Base-by-base conservation (phyloP, 495 filamentous ascomycete species). In the Daldinia childiae region DNA sequence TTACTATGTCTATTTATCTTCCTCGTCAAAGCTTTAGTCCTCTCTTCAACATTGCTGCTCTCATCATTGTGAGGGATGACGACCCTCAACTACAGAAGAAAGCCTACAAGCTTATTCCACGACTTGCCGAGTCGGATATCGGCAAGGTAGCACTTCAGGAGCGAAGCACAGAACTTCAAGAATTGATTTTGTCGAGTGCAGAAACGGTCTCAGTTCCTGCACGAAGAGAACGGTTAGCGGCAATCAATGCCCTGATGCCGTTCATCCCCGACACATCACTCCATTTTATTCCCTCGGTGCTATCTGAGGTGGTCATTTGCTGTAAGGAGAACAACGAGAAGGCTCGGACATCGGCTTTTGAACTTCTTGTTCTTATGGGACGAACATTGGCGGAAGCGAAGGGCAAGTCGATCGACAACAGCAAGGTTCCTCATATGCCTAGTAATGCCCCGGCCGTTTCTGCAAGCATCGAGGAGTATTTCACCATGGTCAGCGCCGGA, bases 81-180 rank as follows among this genome's bases (percentile, higher is more conserved):
- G 96, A 98, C 69, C 91, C 95, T 27, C 95, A 98, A 76, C 84
- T 99, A n/a, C 93, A 98, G 78, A 99, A 99, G 87, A 99, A 99
- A 81, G 95, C 95, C 3, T 99, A 98, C 84, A 98, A 98, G 80
- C 85, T 99, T 55, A 93, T 99, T 60, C 95, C 95, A 7, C 89
- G 95, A 32, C 87, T 99, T 48, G 90, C 92, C 3, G 89, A 91
- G 32, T 94, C 93, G 6, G 85, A 89, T n/a, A 84, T 81, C 29
- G 96, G 96, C 15, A 84, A 83, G 36, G 80, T 81, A 5, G 93
- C 94, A 14, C 85, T 99, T 6, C 72, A 85, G 68, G 88, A 92
- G 67, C 89, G 93, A 60, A 90, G 86, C 65, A 71, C 75, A 0
- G 93, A 97, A 74, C 83, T 98, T 15, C 93, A 97, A 79, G 80